Conservation (phyloP, 345 rosid genomes). For the Erucastrum elatum region DNA sequence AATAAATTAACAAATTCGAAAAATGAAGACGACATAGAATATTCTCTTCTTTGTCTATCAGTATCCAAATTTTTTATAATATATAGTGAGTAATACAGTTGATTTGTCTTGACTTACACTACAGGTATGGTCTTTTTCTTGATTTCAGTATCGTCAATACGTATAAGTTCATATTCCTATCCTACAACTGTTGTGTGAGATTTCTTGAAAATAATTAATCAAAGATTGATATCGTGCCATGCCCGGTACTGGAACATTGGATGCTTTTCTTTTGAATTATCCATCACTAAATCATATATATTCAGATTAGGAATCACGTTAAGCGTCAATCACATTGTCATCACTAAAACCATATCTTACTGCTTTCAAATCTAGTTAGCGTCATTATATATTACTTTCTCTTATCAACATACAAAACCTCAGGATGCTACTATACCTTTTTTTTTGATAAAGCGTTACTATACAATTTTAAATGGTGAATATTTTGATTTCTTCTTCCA, state of each 20-base stretch:
- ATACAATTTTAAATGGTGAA: neutral
- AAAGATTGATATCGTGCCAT: conserved; percentile 24
- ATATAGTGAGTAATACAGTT: neutral
- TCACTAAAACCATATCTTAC: conserved; percentile 2
- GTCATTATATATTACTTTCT: neutral
- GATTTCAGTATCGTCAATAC: conserved; percentile 1
- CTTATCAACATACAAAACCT: neutral
- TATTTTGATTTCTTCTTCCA: neutral
- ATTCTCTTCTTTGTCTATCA: conserved; percentile 17
- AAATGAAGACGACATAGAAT: neutral
- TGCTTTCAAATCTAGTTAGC: conserved; percentile 26
- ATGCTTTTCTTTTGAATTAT: conserved; percentile 6
- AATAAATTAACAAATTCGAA: conserved; percentile 1
- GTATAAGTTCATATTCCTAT: neutral
- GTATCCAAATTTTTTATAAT: neutral
- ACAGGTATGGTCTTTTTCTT: neutral
- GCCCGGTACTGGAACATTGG: conserved; percentile 34
- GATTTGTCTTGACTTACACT: neutral
- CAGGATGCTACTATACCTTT: neutral
- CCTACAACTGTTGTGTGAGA: neutral
- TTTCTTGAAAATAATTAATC: neutral
- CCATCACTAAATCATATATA: conserved; percentile 12
- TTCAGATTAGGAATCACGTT: conserved; percentile 27
- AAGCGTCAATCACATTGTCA: conserved; percentile 18
- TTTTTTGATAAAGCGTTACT: neutral